Base-by-base conservation (phyloP, 106 monocot species). In the Phalaenopsis aphrodite region DNA sequence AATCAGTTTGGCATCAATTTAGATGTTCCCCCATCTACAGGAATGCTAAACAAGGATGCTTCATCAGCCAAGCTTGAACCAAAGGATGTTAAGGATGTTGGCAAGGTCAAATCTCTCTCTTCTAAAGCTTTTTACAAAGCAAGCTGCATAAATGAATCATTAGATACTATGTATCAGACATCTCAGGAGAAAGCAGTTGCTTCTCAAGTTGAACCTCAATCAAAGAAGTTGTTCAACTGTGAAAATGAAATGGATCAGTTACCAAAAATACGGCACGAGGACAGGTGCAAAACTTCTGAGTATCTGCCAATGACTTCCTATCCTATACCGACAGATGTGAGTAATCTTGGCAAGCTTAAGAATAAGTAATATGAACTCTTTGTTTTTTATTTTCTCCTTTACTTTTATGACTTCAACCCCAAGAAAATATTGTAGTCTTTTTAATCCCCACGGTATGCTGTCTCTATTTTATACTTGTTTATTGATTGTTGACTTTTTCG, bases 261-360 rank as follows among this genome's bases (percentile, higher is more conserved):
- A 38, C 75, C 77, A 10, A 89, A 77, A 84, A 47, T 84, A 42
- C 79, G 74, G 19, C 77, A 48, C n/a, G 90, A 82, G 78, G 93
- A 94, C 73, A 91, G 72, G 77, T 86, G 84, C 83, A 79, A 77
- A 56, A 71, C 49, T 72, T 24, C 83, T 69, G 82, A 81, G 68
- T 87, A 78, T 86, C 55, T 87, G 46, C 85, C 83, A 30, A 79
- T 82, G 43, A 82, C 64, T 46, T 37, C 76, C 1, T 91, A 84
- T 84, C 83, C 89, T 67, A 75, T 77, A 43, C 88, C 90, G 86
- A 65, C 78, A 73, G 56, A 68, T 75, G 93, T 93, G 88, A 83
- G 83, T 84, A 23, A 56, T 42, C 2, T 78, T 73, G 61, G 14
- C 77, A 72, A 39, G 65, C 56, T 16, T 21, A 21, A 47, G 8